A percentile compares a stretch with the other conserved stretches of the same genome.
These are phyloP conservation scores for Epichloe brachyelytri DNA, from an alignment of 2,329 filamentous ascomycete species.

Conservation along the genomic window DNA sequence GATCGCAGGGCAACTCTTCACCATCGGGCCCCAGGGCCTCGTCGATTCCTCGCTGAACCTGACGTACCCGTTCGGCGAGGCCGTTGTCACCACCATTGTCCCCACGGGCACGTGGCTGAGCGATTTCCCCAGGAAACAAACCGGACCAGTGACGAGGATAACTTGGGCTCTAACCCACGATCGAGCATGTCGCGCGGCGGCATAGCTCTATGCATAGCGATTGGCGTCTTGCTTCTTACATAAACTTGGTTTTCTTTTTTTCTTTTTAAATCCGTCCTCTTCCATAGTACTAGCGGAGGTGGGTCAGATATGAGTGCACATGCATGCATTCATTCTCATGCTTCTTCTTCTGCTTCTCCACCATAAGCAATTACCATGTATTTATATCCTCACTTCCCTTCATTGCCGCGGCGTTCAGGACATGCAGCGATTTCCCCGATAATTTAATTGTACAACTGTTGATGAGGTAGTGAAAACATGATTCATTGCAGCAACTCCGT, in stretches of 20 bases:
- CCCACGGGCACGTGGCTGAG: conserved; percentile 15
- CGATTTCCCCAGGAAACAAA: conserved; percentile 16
- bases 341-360: no score
- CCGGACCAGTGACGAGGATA: conserved; percentile 12
- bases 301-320: no score
- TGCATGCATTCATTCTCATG: no score
- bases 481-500: no score
- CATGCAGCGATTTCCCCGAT: no score
- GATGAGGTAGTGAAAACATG: no score
- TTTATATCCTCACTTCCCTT: no score
- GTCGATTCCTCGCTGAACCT: conserved; percentile 32
- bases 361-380: no score
- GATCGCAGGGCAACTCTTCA: conserved; percentile 37
- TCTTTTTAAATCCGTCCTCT: no score
- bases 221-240: conserved; percentile 25
- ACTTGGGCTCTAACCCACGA: conserved; percentile 4
- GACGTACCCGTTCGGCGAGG: conserved; percentile 31
- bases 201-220: conserved; percentile 23
- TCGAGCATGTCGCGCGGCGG: conserved; percentile 10
- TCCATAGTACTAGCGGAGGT: no score
- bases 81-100: conserved; percentile 28
- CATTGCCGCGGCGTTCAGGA: no score
- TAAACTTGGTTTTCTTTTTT: conserved; percentile 5
- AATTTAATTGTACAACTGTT: no score
- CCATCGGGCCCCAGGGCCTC: conserved; percentile 35